Evolutionary conservation across 2,329 filamentous ascomycete species (phyloP), one percentile per base, ranked within the genome.

Genomic region (Pestalotiopsis sp.): DNA sequence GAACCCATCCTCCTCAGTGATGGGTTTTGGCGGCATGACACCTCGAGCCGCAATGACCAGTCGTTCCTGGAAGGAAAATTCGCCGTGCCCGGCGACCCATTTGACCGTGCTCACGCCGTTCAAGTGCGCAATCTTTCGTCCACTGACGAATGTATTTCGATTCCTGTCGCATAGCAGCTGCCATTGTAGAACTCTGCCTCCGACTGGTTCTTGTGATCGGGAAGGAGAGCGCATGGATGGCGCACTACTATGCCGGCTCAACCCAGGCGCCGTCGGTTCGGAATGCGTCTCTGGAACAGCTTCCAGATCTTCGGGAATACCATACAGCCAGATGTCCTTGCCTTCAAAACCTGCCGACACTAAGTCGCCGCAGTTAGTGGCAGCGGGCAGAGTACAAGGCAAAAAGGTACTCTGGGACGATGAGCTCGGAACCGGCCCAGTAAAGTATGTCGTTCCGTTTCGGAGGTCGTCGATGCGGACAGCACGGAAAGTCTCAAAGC

Each of bases 361-460:
- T 31, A 95, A 83, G 64, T 94, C 91, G 17, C 92, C 92, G 68
- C 86, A 84, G 67, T 86, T 86, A n/a, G 89, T 92, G 2, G 91
- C 87, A 3, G 92, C 86, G 12, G 93, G 92, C 38, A 93, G 78
- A 9, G 92, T 93, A 68, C 85, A 90, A 1, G 93, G 93, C 3
- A 90, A 78, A 12, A 92, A 82, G 68, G 89, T 90, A n/a, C 85
- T 83, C 64, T 87, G 84, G 6, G 85, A 84, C 6, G 78, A 74
- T 5, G 83, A 76, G 39, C 82, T 83, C 3, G 89, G 87, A 12
- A 86, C 80, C 1, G 93, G 93, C 0, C 91, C 92, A 3, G 91
- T 91, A 75, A 95, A 95, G 77, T 94, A 94, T 1, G 91, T 93
- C 9, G 92, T 92, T 52, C 92, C 92, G 71, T 93, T 93, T 62